phyloP scores from a whole-genome alignment of 2,329 filamentous ascomycete genomes.

The Plectosphaerella cucumerina region DNA sequence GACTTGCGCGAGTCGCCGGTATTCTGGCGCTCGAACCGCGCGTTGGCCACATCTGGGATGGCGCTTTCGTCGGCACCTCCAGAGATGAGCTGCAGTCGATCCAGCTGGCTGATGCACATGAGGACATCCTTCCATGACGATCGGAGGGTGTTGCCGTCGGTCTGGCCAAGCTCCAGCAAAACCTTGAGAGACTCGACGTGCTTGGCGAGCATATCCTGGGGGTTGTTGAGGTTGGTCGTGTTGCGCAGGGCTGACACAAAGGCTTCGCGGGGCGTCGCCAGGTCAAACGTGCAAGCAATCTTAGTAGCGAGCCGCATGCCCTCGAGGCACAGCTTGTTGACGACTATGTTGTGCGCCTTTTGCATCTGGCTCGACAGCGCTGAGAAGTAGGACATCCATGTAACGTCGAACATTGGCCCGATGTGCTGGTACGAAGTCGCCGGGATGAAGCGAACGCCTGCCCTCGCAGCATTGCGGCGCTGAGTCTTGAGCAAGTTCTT shows the following conservation, averaged over 20 bases:
- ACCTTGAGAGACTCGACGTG: constrained; percentile 93
- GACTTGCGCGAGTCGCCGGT: constrained; percentile 61
- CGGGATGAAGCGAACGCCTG: constrained; percentile 74
- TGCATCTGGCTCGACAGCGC: constrained; percentile 91
- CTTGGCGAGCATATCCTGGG: constrained; percentile 92
- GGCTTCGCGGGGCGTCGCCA: constrained; percentile 89
- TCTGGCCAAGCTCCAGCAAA: constrained; percentile 85
- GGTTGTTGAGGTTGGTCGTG: constrained; percentile 92
- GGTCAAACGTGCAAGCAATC: constrained; percentile 88
- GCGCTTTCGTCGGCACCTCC: constrained; percentile 90
- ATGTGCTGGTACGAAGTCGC: constrained; percentile 93
- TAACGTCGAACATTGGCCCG: constrained; percentile 97
- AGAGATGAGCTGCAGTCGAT: constrained; percentile 90
- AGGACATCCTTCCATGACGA: constrained; percentile 94
- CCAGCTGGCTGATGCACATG: constrained; percentile 92
- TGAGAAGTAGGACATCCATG: constrained; percentile 99
- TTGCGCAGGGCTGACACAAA: constrained; percentile 92
- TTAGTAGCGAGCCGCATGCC: constrained; percentile 92
- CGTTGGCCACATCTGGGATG: constrained; percentile 87
- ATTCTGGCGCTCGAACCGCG: constrained; percentile 60
- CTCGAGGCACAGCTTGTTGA: constrained; percentile 88
- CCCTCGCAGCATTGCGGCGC: constrained; percentile 69
- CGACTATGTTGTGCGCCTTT: constrained; percentile 86
- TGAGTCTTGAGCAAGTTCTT: constrained; percentile 90
- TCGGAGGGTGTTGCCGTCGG: constrained; percentile 84